Evolutionary conservation across 148 eudicot genomes (phyloP), one percentile per base, ranked within the genome.

Genomic region (Drosera capensis): DNA sequence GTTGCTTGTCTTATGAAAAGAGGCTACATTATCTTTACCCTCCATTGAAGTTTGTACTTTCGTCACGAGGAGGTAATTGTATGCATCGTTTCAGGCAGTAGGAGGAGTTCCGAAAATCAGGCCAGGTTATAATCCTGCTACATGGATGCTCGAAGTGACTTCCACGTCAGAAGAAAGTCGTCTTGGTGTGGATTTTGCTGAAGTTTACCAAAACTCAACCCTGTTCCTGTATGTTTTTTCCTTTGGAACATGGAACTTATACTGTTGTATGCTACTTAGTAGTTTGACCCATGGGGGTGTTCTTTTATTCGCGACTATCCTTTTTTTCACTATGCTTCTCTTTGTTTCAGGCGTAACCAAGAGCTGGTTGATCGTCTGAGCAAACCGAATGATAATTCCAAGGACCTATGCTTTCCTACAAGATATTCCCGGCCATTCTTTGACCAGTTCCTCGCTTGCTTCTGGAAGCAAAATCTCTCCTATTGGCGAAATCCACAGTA

Each of bases 81-180:
- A 43, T n/a, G n/a, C n/a, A n/a, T n/a, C 38, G 24, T 8, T 69
- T 24, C 58, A 90, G 99, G 74, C 71, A 53, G 60, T 90, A 15
- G 87, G 80, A 53, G 99, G 99, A 66, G 84, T 90, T 30, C 67
- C 56, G 35, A 85, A 70, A 58, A 90, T 90, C 58, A 85, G 56
- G 47, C 74, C 94, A 43, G 95, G 95, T 52, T 67, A 75, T 50
- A 90, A 90, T 63, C 99, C 99, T 40, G 93, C 99, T 44, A 80
- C 99, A 25, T 90, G 99, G 99, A 90, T 90, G 88, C 78, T 90
- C 65, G 99, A 90, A 51, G 88, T 78, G 50, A 84, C 95, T 63
- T 90, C 95, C 35, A 30, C 67, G 31, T 51, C 66, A 47, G 99
- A 90, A 69, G 99, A 90, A 74, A 60, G 49, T 43, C 85, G 85